phyloP scores from a whole-genome alignment of 345 rosid species.

The Melaleuca alternifolia region DNA sequence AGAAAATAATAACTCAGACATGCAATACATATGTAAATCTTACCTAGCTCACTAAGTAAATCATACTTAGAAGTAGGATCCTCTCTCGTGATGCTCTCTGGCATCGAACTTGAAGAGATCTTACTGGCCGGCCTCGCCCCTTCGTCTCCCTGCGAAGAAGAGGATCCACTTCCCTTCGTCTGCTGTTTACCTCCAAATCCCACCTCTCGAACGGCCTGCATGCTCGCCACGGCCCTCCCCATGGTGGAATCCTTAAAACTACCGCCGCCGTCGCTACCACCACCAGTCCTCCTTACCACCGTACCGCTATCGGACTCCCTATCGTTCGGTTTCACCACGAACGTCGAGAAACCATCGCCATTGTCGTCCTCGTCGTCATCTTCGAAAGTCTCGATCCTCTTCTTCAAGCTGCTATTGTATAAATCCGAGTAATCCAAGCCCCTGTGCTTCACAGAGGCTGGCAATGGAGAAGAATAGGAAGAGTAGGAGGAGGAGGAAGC shows the following conservation, averaged over 20 bases:
- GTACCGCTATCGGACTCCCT: conserved; percentile 31
- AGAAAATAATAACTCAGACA: neutral
- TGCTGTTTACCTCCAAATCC: conserved; percentile 42
- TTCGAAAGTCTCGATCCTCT: conserved; percentile 21
- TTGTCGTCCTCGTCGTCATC: conserved; percentile 36
- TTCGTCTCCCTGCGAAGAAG: conserved; percentile 37
- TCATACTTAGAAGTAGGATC: conserved; percentile 96
- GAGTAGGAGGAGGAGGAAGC: neutral
- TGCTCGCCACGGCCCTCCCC: conserved; percentile 56
- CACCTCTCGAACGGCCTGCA: conserved; percentile 37
- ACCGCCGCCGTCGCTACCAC: conserved; percentile 19
- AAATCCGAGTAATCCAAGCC: conserved; percentile 9
- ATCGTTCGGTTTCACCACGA: conserved; percentile 61
- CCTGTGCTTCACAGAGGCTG: neutral
- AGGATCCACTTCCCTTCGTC: conserved; percentile 25
- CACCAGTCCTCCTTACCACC: conserved; percentile 47
- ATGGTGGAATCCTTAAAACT: conserved; percentile 29
- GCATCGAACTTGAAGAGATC: conserved; percentile 75
- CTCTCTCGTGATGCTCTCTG: conserved; percentile 74
- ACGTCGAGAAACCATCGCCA: conserved; percentile 62
- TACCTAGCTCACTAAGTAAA: conserved; percentile 90
- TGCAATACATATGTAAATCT: neutral
- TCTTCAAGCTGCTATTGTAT: conserved; percentile 11
- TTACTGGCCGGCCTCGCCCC: conserved; percentile 32
- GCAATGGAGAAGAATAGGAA: neutral